phyloP scores from a whole-genome alignment of 2,329 filamentous ascomycete species.

The Neofusicoccum laricinum region DNA sequence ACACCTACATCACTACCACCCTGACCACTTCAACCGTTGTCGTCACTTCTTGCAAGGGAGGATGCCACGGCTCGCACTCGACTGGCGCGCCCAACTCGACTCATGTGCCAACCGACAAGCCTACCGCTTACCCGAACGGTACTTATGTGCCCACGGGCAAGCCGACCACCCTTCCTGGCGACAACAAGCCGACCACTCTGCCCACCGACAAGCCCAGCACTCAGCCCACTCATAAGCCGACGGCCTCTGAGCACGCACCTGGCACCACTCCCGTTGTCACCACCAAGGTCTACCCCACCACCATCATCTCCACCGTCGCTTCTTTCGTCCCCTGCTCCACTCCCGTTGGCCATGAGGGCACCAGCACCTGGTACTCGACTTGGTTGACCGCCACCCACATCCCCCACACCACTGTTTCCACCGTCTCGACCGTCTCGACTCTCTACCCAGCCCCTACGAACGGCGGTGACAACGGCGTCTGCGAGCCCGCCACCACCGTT shows the following conservation, averaged over 20 bases:
- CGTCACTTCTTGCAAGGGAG: constrained; percentile 37
- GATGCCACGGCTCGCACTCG: constrained; percentile 25
- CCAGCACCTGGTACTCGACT: constrained; percentile 35
- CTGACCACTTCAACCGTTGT: constrained; percentile 37
- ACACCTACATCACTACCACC: constrained; percentile 29
- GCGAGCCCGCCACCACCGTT: not conserved
- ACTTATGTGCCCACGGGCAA: not conserved
- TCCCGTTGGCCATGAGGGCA: constrained; percentile 30
- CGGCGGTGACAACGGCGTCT: not conserved
- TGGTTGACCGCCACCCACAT: constrained; percentile 37
- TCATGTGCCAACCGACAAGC: constrained; percentile 1
- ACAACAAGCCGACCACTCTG: not conserved
- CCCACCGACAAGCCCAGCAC: not conserved
- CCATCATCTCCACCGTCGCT: constrained; percentile 32
- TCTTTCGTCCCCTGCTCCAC: constrained; percentile 38
- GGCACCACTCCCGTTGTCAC: constrained; percentile 19
- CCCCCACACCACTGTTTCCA: constrained; percentile 28
- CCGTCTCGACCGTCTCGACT: constrained; percentile 9
- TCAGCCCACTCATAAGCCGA: not conserved
- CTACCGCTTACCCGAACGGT: not conserved
- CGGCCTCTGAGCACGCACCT: constrained; percentile 3
- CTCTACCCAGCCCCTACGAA: constrained; percentile 1
- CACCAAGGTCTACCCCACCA: constrained; percentile 21
- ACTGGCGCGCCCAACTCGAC: constrained; percentile 6
- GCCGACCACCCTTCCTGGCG: not conserved